phyloP scores from a whole-genome alignment of 108 stramenopile genomes.

The Chaetoceros tenuissimus region DNA sequence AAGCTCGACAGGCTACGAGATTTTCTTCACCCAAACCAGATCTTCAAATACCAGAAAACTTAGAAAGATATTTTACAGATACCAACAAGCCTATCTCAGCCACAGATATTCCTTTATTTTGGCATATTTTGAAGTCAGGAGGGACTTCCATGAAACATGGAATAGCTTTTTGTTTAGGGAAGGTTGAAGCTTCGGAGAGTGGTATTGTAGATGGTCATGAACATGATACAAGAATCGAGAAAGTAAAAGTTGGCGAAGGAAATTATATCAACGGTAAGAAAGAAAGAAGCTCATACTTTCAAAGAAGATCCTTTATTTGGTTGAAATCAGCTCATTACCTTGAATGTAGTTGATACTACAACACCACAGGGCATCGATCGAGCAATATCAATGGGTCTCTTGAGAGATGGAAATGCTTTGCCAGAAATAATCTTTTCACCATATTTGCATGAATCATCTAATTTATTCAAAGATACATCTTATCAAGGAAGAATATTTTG shows the following conservation, averaged over 20 bases:
- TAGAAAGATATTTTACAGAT: no score
- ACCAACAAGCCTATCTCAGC: no score
- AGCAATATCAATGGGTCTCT: conserved; percentile 44
- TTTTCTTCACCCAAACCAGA: no score
- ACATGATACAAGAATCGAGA: conserved; percentile 33
- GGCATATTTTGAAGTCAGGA: conserved; percentile 34
- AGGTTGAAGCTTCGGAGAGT: conserved; percentile 44
- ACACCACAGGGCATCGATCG: conserved; percentile 39
- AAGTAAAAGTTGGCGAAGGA: conserved; percentile 27
- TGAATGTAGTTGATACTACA: conserved; percentile 46
- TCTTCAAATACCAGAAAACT: no score
- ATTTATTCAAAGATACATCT: conserved; percentile 36
- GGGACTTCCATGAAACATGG: conserved; percentile 36
- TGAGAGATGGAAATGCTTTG: conserved; percentile 29
- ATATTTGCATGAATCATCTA: conserved; percentile 42
- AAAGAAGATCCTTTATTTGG: no score
- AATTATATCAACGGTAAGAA: conserved; percentile 41
- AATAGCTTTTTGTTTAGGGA: conserved; percentile 42
- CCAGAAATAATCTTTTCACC: conserved; percentile 44
- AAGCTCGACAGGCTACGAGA: no score
- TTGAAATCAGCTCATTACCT: no score
- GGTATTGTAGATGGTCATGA: conserved; percentile 48
- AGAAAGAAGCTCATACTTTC: no score
- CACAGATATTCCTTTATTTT: conserved; percentile 11
- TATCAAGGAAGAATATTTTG: conserved; percentile 26